Evolutionary conservation across 2,329 filamentous ascomycete genomes (phyloP), one percentile per base, ranked within the genome.

Genomic region (Orbilia javanica): DNA sequence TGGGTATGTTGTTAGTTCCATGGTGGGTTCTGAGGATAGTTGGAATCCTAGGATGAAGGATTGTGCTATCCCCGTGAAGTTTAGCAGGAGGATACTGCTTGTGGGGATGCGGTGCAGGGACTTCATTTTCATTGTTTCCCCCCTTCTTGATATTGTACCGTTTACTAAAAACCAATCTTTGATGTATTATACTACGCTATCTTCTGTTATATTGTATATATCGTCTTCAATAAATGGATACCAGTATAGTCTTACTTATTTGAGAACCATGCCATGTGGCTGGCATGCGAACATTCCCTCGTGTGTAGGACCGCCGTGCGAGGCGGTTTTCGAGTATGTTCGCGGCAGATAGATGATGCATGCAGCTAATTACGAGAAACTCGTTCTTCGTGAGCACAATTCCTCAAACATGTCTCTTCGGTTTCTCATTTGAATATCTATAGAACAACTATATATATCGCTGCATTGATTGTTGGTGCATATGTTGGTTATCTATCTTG

Each of bases 41-140:
- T 72, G 74, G 46, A 78, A 78, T 13, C 50, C 50, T 3, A 78
- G 34, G 18, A 67, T 8, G 50, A 72, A 71, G 6, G 66, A 60
- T 31, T 67, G 48, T 18, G 42, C 39, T 25, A 36, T 10, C 11
- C 50, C 50, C n/a, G 62, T 39, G 20, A 42, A 29, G 6, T 31
- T 15, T 13, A 63, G 42, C 20, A 77, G 60, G 15, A 27, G 25
- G 27, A 34, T 6, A 1, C 5, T 18, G 34, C 25, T 10, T 10
- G 20, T 34, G 6, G 25, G 18, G 15, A 1, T 4, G 5, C 29
- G 3, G 22, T 22, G 15, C 6, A 20, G 20, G 22, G 15, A 5
- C 13, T 50, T 27, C 66, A 69, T 68, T 20, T 22, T 60, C 10
- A 22, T 20, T 36, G 10, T 55, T 18, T 34, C 10, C 4, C 4